Conservation (phyloP, 352 stramenopile genomes). For the Halophytophthora polymorphica region DNA sequence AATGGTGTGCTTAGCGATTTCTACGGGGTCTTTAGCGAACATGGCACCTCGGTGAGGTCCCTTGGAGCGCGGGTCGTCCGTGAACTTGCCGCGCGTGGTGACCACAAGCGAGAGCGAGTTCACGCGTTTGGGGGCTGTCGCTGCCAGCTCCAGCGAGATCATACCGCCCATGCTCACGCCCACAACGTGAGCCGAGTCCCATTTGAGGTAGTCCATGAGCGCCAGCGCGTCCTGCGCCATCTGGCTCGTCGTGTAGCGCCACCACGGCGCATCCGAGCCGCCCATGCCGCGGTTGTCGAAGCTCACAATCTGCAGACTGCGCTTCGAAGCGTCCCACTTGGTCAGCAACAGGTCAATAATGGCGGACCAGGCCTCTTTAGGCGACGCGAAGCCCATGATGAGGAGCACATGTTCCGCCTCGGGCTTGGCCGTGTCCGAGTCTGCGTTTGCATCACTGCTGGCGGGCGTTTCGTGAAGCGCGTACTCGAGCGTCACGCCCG, state of each 20-base stretch:
- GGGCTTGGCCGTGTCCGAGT: neutral
- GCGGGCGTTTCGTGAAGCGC: slow-evolving; percentile 6
- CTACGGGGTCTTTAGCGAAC: slow-evolving; percentile 22
- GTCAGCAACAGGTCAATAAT: slow-evolving; percentile 20
- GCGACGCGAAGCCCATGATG: slow-evolving; percentile 23
- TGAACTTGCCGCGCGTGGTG: slow-evolving; percentile 28
- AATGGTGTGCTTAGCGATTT: slow-evolving; percentile 26
- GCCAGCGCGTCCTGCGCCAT: slow-evolving; percentile 40
- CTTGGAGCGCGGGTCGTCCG: slow-evolving; percentile 16
- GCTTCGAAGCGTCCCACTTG: neutral
- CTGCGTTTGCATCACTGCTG: neutral
- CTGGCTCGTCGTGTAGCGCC: slow-evolving; percentile 32
- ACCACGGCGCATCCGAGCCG: slow-evolving; percentile 28
- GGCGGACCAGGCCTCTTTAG: slow-evolving; percentile 22
- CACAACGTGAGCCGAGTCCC: slow-evolving; percentile 30
- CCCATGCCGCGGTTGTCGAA: slow-evolving; percentile 52
- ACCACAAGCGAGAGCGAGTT: slow-evolving; percentile 28
- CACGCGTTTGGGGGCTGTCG: slow-evolving; percentile 20
- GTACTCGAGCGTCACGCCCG: slow-evolving; percentile 13
- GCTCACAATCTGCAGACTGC: slow-evolving; percentile 31
- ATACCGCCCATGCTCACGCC: slow-evolving; percentile 36
- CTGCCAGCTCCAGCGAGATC: slow-evolving; percentile 33
- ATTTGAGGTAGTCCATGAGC: slow-evolving; percentile 35
- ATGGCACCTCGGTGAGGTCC: slow-evolving; percentile 26
- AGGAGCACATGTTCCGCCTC: slow-evolving; percentile 19